These are phyloP conservation scores for Boletus pseudo-olivaceus DNA, from an alignment of 768 basidiomycete genomes.

Conservation along the genomic window DNA sequence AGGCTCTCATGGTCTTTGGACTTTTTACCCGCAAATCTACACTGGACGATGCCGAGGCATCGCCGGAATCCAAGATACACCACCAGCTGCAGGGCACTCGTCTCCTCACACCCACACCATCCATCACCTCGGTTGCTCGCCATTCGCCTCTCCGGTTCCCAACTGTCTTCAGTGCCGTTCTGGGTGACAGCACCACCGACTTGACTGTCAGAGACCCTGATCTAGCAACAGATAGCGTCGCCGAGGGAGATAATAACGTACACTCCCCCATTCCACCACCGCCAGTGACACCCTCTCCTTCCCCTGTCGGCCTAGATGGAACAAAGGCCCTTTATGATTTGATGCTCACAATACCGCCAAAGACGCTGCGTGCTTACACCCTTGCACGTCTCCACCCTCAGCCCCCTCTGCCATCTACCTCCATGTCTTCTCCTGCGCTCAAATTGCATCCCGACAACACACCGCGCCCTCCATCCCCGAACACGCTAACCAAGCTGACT, in stretches of 20 bases:
- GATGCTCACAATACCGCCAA: conserved; percentile 59
- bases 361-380: conserved; percentile 61
- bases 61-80: conserved; percentile 1
- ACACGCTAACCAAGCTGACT: conserved; percentile 45
- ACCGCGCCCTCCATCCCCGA: conserved; percentile 29
- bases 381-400: conserved; percentile 44
- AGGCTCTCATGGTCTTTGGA: conserved; percentile 37
- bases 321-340: conserved; percentile 45
- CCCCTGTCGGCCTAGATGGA: conserved; percentile 41
- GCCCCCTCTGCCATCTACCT: not conserved
- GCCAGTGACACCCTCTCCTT: conserved; percentile 32
- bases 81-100: conserved; percentile 24
- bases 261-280: conserved; percentile 19
- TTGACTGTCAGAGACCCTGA: conserved; percentile 19
- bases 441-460: conserved; percentile 9
- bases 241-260: conserved; percentile 2
- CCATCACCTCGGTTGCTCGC: conserved; percentile 34
- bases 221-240: conserved; percentile 2
- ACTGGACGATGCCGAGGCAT: conserved; percentile 5
- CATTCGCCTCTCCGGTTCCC: conserved; percentile 24
- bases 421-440: conserved; percentile 11
- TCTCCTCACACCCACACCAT: conserved; percentile 54
- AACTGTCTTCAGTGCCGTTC: conserved; percentile 9
- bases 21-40: conserved; percentile 38
- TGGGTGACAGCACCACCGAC: conserved; percentile 22